Evolutionary conservation across 2,329 filamentous ascomycete species (phyloP).

Genomic region (Dothistroma pini): DNA sequence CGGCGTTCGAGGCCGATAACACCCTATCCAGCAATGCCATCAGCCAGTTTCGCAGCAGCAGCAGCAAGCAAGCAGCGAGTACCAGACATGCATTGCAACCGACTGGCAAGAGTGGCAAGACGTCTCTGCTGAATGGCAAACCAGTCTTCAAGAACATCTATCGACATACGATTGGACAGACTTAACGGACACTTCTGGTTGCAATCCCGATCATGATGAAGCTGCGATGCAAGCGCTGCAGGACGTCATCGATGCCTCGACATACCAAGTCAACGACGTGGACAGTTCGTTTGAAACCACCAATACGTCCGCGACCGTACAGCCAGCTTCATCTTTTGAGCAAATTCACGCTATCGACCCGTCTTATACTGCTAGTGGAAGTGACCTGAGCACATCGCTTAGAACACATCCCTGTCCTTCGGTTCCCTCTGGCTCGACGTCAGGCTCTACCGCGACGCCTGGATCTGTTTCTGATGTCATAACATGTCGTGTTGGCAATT

Average conservation of each 20-base stretch:
- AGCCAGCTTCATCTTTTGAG: background rate
- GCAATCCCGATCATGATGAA: background rate
- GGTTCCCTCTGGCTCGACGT: background rate
- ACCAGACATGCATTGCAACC: background rate
- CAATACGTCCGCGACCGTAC: background rate
- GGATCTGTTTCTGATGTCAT: background rate
- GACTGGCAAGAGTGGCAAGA: background rate
- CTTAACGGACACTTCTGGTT: background rate
- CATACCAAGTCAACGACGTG: background rate
- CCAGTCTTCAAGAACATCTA: background rate
- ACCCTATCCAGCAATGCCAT: background rate
- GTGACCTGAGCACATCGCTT: background rate
- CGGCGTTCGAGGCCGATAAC: slow-evolving; percentile 1
- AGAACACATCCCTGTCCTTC: background rate
- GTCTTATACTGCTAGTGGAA: background rate
- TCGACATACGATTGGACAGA: background rate
- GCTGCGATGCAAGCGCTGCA: slow-evolving; percentile 1
- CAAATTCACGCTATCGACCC: background rate
- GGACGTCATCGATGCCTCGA: background rate
- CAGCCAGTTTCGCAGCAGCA: background rate
- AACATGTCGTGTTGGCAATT: background rate
- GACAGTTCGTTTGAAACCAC: background rate
- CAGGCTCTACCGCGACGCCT: background rate
- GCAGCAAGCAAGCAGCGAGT: background rate
- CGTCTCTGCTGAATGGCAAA: slow-evolving; percentile 1